Conservation (phyloP, 345 rosid species). For the Salix udensis region DNA sequence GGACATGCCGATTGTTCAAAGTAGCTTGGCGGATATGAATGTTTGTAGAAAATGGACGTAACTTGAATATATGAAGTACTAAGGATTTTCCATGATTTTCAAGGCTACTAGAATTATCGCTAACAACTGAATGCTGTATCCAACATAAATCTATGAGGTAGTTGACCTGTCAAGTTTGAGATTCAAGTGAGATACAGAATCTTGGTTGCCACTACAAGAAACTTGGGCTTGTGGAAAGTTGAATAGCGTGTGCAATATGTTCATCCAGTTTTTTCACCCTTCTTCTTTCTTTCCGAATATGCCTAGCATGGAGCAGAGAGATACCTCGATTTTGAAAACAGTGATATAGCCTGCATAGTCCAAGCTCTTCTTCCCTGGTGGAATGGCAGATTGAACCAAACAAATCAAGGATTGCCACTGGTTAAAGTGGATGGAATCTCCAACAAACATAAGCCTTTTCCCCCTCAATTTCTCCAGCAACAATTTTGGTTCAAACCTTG, state of each 20-base stretch:
- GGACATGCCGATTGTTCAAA: neutral
- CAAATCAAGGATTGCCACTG: constrained; percentile 28
- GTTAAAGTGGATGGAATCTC: constrained; percentile 19
- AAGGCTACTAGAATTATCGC: neutral
- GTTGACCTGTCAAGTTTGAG: too few relatives aligned
- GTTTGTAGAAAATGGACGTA: neutral
- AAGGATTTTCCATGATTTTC: neutral
- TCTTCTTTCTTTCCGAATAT: too few relatives aligned
- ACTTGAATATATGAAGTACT: neutral
- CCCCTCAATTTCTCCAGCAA: constrained; percentile 29
- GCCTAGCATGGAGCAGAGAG: neutral
- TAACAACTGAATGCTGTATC: neutral
- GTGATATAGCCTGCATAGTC: neutral
- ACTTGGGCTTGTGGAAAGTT: neutral
- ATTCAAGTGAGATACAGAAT: too few relatives aligned
- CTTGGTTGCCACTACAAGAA: neutral
- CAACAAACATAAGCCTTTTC: constrained; percentile 29
- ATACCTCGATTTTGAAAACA: constrained; percentile 23
- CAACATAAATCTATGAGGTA: neutral
- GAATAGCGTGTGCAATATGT: neutral
- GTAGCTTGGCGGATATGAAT: neutral
- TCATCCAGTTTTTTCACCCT: neutral
- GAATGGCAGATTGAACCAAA: constrained; percentile 20
- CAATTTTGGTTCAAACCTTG: constrained; percentile 45
- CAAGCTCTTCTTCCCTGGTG: constrained; percentile 15